These are phyloP conservation scores for Discostella stelligera DNA, from an alignment of 352 stramenopile species.

Conservation along the genomic window DNA sequence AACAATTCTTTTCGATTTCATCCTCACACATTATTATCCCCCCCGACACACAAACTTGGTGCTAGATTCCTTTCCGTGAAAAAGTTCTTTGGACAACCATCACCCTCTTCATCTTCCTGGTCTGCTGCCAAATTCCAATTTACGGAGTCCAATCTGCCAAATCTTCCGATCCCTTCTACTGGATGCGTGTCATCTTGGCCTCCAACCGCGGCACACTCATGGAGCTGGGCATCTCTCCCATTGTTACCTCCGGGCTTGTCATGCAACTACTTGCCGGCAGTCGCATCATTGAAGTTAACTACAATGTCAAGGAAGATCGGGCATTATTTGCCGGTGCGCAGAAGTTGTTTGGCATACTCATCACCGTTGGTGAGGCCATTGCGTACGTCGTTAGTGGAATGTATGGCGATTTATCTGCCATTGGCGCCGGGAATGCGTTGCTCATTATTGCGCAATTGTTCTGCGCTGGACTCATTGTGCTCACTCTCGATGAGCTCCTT, in stretches of 20 bases:
- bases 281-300: conserved; percentile 99
- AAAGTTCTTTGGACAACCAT: conserved; percentile 99
- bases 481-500: conserved; percentile 99
- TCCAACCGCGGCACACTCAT: conserved; percentile 98
- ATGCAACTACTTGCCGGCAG: conserved; percentile 98
- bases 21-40: no score
- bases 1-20: no score
- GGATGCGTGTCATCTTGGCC: conserved; percentile 98
- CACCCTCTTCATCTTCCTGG: conserved; percentile 99
- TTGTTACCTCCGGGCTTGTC: conserved; percentile 98
- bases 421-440: conserved; percentile 97
- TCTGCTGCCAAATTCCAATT: conserved; percentile 99
- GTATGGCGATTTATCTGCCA: conserved; percentile 97
- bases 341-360: conserved; percentile 99
- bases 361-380: conserved; percentile 97
- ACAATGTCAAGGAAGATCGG: conserved; percentile 98
- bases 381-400: conserved; percentile 98
- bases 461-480: conserved; percentile 97
- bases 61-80: conserved; percentile 96
- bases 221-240: conserved; percentile 97
- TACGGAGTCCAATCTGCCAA: conserved; percentile 98
- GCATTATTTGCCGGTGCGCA: conserved; percentile 97
- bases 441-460: conserved; percentile 99
- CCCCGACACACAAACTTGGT: no score
- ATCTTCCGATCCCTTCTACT: conserved; percentile 99